Percentiles rank a stretch among this genome's conserved stretches.
phyloP scores from a whole-genome alignment of 1,139 yeast species.

The Yamadazyma spencermartinsiae region DNA sequence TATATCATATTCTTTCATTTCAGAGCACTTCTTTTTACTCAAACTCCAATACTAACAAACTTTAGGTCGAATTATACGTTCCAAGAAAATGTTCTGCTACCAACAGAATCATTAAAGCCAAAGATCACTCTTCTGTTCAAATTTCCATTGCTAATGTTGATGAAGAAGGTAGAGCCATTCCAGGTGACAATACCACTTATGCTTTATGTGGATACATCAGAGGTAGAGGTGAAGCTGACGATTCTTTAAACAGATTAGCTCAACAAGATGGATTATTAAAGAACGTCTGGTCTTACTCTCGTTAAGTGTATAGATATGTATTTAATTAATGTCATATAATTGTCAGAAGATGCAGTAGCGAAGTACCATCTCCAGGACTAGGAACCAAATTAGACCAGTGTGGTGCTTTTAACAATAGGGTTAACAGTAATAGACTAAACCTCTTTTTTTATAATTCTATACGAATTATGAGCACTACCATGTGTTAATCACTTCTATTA shows the following conservation, averaged over 20 bases:
- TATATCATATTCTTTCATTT: not conserved
- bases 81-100: constrained; percentile 99
- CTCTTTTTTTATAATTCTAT: too few species aligned
- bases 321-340: constrained; percentile 22
- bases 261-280: constrained; percentile 98
- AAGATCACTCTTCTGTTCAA: constrained; percentile 99
- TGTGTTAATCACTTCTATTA: too few species aligned
- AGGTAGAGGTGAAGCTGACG: constrained; percentile 88
- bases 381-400: too few species aligned
- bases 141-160: constrained; percentile 62
- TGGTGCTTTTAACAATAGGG: too few species aligned
- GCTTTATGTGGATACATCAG: constrained; percentile 94
- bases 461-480: too few species aligned
- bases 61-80: constrained; percentile 98
- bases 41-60: constrained; percentile 27
- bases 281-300: constrained; percentile 99
- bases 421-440: too few species aligned
- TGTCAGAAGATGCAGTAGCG: not conserved
- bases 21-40: not conserved
- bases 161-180: constrained; percentile 93
- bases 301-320: constrained; percentile 58
- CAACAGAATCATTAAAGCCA: constrained; percentile 99
- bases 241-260: constrained; percentile 98
- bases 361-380: too few species aligned
- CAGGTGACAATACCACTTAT: constrained; percentile 91